Percentiles rank a stretch among this genome's conserved stretches.
phyloP scores from a whole-genome alignment of 2,329 filamentous ascomycete species.

The Xylariaceae sp. region DNA sequence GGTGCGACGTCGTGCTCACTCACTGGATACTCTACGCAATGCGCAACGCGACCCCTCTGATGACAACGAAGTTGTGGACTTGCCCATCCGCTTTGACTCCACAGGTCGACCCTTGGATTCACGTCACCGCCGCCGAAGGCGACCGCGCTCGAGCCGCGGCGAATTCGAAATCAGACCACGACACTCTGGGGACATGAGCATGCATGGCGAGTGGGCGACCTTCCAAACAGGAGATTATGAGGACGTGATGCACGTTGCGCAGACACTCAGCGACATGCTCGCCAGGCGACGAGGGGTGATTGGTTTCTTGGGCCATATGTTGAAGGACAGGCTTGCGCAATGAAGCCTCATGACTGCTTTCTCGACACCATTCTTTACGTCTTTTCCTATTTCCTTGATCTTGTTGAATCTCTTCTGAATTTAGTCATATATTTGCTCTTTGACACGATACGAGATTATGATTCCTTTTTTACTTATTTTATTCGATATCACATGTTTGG shows the following conservation, averaged over 20 bases:
- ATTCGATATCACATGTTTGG: no score
- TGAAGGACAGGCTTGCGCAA: slow-evolving; percentile 7
- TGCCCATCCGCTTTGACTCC: slow-evolving; percentile 32
- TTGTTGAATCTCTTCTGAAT: neutral
- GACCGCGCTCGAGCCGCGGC: slow-evolving; percentile 9
- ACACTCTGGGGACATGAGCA: slow-evolving; percentile 8
- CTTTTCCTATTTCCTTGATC: neutral
- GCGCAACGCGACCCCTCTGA: slow-evolving; percentile 31
- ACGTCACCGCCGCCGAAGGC: slow-evolving; percentile 3
- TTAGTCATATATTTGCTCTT: no score
- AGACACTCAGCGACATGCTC: slow-evolving; percentile 14
- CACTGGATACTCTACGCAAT: slow-evolving; percentile 16
- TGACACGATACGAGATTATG: no score
- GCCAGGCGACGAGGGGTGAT: slow-evolving; percentile 13
- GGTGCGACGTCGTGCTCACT: slow-evolving; percentile 1
- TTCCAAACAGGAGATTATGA: slow-evolving; percentile 1
- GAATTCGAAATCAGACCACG: slow-evolving; percentile 18
- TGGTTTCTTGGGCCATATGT: slow-evolving; percentile 13
- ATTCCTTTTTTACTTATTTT: no score
- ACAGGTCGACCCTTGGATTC: slow-evolving; percentile 25
- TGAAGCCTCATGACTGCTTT: neutral
- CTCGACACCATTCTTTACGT: neutral
- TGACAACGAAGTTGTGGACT: slow-evolving; percentile 27
- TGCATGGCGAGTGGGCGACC: slow-evolving; percentile 15
- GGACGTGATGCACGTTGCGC: slow-evolving; percentile 4